phyloP scores from a whole-genome alignment of 2,329 filamentous ascomycete species.

The Tolypocladium endophyticum region DNA sequence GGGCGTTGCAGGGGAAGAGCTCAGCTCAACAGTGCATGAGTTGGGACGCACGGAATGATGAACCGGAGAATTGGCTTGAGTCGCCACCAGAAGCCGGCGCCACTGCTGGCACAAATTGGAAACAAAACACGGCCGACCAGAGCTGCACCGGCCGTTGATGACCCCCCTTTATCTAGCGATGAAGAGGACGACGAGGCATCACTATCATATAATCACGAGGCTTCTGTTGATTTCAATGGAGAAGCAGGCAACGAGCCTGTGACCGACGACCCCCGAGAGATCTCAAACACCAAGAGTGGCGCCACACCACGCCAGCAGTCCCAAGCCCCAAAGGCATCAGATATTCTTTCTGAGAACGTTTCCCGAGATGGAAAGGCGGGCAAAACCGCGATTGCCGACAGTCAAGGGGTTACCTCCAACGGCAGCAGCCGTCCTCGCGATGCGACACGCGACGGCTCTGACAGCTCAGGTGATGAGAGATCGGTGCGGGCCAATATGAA shows the following conservation, averaged over 20 bases:
- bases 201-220: not conserved
- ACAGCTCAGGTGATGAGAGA: constrained; percentile 16
- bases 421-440: constrained; percentile 6
- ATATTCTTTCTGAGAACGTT: constrained; percentile 2
- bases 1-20: not conserved
- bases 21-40: not conserved
- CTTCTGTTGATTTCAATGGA: not conserved
- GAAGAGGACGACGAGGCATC: constrained; percentile 9
- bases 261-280: not conserved
- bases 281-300: not conserved
- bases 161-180: constrained; percentile 17
- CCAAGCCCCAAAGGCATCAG: not conserved
- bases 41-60: not conserved
- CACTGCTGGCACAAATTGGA: constrained; percentile 7
- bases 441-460: constrained; percentile 2
- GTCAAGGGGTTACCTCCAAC: not conserved
- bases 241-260: not conserved
- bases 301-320: not conserved
- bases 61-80: constrained; percentile 12
- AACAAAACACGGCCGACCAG: constrained; percentile 3
- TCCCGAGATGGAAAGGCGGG: constrained; percentile 7
- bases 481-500: constrained; percentile 19
- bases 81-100: constrained; percentile 2
- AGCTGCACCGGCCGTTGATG: constrained; percentile 7
- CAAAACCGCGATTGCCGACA: not conserved